Evolutionary conservation across 192 early-diverging fungal genomes (phyloP).

Genomic region (Dispira simplex): DNA sequence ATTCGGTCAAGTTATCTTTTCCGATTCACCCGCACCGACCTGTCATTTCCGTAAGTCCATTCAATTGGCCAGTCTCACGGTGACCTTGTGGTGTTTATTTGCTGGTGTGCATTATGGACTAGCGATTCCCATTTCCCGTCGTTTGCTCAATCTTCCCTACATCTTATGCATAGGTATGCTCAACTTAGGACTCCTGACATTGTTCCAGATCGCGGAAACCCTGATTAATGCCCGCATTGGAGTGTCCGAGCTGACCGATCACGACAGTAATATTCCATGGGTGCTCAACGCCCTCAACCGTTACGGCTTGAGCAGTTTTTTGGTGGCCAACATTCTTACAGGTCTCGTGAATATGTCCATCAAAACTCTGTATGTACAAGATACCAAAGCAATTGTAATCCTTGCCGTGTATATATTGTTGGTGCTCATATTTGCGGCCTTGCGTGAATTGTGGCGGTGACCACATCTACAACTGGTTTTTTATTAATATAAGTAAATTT

Average conservation of each 20-base stretch:
- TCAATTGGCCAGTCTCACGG: conserved; percentile 24
- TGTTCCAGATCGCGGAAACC: conserved; percentile 42
- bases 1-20: conserved; percentile 45
- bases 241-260: conserved; percentile 21
- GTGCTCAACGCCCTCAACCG: conserved; percentile 55
- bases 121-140: conserved; percentile 46
- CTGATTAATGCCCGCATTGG: conserved; percentile 30
- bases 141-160: conserved; percentile 63
- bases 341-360: conserved; percentile 69
- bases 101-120: conserved; percentile 30
- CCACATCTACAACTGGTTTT: too few species aligned
- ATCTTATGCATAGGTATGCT: conserved; percentile 61
- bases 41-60: conserved; percentile 28
- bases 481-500: too few species aligned
- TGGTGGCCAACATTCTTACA: conserved; percentile 81
- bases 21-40: conserved; percentile 23
- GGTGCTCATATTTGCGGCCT: conserved; percentile 22
- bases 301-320: conserved; percentile 72
- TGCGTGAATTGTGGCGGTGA: conserved; percentile 12
- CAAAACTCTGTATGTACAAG: conserved; percentile 51
- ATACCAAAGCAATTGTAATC: conserved; percentile 24
- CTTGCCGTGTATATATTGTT: conserved; percentile 35
- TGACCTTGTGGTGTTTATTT: conserved; percentile 29
- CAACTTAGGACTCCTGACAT: conserved; percentile 42
- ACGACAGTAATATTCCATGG: conserved; percentile 29